Evolutionary conservation across 2,329 filamentous ascomycete species (phyloP).

Genomic region (Alternaria postmessia): DNA sequence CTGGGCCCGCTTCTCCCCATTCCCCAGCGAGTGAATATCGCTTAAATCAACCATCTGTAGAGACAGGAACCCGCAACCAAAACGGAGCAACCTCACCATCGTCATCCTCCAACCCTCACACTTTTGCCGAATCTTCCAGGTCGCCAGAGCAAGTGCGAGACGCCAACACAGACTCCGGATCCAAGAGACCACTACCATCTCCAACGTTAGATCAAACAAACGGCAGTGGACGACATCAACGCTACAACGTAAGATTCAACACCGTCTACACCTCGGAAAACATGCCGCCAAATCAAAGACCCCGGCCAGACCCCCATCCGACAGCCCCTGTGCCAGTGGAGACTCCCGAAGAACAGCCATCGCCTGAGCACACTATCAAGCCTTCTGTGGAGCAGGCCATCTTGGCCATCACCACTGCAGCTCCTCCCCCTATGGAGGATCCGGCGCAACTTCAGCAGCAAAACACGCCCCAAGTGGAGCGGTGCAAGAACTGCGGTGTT

Average conservation of each 20-base stretch:
- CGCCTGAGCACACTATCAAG: constrained; percentile 12
- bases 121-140: constrained; percentile 11
- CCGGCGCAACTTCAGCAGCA: constrained; percentile 13
- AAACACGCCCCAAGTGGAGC: constrained; percentile 29
- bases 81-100: constrained; percentile 17
- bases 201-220: constrained; percentile 19
- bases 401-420: background rate
- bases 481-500: constrained; percentile 31
- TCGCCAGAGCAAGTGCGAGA: constrained; percentile 24
- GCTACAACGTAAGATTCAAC: constrained; percentile 39
- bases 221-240: constrained; percentile 27
- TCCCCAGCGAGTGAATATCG: constrained; percentile 12
- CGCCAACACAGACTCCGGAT: constrained; percentile 12
- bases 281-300: constrained; percentile 30
- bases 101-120: constrained; percentile 1
- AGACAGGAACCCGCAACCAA: constrained; percentile 9
- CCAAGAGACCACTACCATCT: constrained; percentile 16
- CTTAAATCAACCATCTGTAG: constrained; percentile 10
- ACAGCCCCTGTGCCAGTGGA: constrained; percentile 10
- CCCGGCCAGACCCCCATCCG: constrained; percentile 25
- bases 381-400: constrained; percentile 18
- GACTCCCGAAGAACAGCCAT: constrained; percentile 14
- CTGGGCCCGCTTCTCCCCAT: constrained; percentile 16
- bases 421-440: constrained; percentile 9
- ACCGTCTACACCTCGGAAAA: constrained; percentile 26